A percentile compares a stretch with the other conserved stretches of the same genome.
Conservation (phyloP, 306 rosid species). For the Lathyrus aphaca region DNA sequence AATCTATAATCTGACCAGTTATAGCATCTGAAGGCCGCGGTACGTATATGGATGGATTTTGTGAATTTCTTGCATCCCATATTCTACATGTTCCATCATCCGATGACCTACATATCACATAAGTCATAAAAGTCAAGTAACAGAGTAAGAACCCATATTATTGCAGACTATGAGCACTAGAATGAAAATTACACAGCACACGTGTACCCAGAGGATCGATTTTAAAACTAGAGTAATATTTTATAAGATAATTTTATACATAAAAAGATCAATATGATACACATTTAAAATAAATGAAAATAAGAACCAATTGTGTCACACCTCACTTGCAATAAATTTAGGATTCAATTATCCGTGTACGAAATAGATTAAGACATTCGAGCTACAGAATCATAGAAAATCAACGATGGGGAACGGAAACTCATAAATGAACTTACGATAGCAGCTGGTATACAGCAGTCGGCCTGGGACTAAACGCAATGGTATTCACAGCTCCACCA, state of each 20-base stretch:
- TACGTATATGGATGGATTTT: constrained; percentile 63
- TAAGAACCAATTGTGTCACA: neutral
- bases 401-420: constrained; percentile 35
- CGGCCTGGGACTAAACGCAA: constrained; percentile 84
- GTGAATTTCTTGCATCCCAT: constrained; percentile 88
- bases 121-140: constrained; percentile 34
- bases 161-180: constrained; percentile 20
- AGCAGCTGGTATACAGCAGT: constrained; percentile 65
- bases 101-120: constrained; percentile 61
- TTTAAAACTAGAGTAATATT: constrained; percentile 7
- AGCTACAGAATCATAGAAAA: constrained; percentile 30
- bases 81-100: constrained; percentile 95
- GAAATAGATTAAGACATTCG: constrained; percentile 29
- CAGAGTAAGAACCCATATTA: constrained; percentile 16
- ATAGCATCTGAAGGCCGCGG: constrained; percentile 69
- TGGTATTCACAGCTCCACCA: constrained; percentile 82
- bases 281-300: constrained; percentile 5
- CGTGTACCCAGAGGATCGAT: neutral
- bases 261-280: neutral
- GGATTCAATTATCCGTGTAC: constrained; percentile 17
- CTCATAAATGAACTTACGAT: constrained; percentile 65
- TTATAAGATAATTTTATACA: neutral
- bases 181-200: neutral
- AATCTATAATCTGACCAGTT: constrained; percentile 63
- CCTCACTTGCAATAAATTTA: neutral